Evolutionary conservation across 495 filamentous ascomycete genomes (phyloP).

Genomic region (Tuber magnatum): DNA sequence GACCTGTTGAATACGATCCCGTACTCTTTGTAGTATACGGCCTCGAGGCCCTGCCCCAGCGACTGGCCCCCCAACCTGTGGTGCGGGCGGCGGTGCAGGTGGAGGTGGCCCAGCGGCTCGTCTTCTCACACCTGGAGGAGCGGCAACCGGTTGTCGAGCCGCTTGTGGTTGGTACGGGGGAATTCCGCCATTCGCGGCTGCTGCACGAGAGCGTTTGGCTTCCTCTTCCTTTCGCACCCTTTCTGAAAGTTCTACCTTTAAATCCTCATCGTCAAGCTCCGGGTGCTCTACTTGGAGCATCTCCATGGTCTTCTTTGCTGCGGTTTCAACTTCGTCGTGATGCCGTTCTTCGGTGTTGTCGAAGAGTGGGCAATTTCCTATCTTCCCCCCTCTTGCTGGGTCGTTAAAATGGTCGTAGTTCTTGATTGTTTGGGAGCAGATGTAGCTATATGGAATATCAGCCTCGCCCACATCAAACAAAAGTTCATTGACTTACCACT

Average conservation of each 20-base stretch:
- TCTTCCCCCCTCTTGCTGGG: slow-evolving; percentile 43
- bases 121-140: neutral
- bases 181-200: slow-evolving; percentile 13
- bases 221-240: slow-evolving; percentile 46
- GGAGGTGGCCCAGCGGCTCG: neutral
- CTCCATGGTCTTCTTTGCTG: slow-evolving; percentile 55
- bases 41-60: neutral
- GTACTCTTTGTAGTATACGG: slow-evolving; percentile 11
- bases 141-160: neutral
- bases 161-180: slow-evolving; percentile 8
- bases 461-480: slow-evolving; percentile 1
- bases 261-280: slow-evolving; percentile 50
- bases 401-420: slow-evolving; percentile 53
- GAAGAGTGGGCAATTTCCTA: slow-evolving; percentile 58
- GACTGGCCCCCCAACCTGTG: neutral
- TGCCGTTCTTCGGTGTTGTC: slow-evolving; percentile 59
- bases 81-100: slow-evolving; percentile 8
- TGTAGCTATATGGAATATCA: slow-evolving; percentile 48
- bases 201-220: slow-evolving; percentile 16
- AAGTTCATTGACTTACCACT: slow-evolving; percentile 47
- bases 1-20: slow-evolving; percentile 20
- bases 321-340: slow-evolving; percentile 57
- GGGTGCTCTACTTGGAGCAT: slow-evolving; percentile 55
- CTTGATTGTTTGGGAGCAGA: slow-evolving; percentile 57
- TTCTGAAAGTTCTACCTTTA: slow-evolving; percentile 56